Percentiles rank a stretch among this genome's conserved stretches.
Conservation (phyloP, 495 filamentous ascomycete genomes). For the Cryomyces antarcticus region DNA sequence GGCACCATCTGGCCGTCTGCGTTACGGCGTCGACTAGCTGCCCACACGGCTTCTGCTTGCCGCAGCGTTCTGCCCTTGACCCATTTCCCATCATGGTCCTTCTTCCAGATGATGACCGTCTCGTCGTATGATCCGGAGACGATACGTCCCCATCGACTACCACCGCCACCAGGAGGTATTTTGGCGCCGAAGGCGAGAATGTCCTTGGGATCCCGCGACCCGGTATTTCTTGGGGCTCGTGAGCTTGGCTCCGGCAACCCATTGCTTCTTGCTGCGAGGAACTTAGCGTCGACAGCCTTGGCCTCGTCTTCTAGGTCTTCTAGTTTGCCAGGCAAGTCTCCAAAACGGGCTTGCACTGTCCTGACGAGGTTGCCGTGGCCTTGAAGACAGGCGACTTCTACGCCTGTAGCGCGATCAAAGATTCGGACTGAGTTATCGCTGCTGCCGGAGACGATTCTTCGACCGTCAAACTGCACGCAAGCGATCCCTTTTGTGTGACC, state of each 20-base stretch:
- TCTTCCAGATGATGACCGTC: slow-evolving; percentile 83
- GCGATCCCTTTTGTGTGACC: slow-evolving; percentile 93
- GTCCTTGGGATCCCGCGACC: slow-evolving; percentile 52
- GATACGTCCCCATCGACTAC: slow-evolving; percentile 68
- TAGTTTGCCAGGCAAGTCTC: slow-evolving; percentile 60
- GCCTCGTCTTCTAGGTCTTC: slow-evolving; percentile 55
- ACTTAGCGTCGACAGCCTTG: slow-evolving; percentile 45
- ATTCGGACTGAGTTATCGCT: slow-evolving; percentile 90
- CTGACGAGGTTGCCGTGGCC: slow-evolving; percentile 72
- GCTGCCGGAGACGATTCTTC: slow-evolving; percentile 86
- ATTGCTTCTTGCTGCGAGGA: slow-evolving; percentile 13
- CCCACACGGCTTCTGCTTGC: slow-evolving; percentile 29
- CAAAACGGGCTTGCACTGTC: slow-evolving; percentile 85
- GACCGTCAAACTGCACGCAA: slow-evolving; percentile 92
- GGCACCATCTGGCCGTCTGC: too few species aligned
- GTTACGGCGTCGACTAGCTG: neutral
- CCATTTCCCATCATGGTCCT: slow-evolving; percentile 67
- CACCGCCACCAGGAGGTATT: slow-evolving; percentile 73
- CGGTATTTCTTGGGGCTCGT: slow-evolving; percentile 34
- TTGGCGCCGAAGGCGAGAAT: slow-evolving; percentile 61
- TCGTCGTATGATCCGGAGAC: slow-evolving; percentile 94
- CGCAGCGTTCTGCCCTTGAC: slow-evolving; percentile 45
- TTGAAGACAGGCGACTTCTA: slow-evolving; percentile 70
- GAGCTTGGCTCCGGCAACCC: slow-evolving; percentile 6
- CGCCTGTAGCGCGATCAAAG: slow-evolving; percentile 64